Percentiles rank a stretch among this genome's conserved stretches.
Conservation (phyloP, 164 flowering plant species). For the Annona squamosa region DNA sequence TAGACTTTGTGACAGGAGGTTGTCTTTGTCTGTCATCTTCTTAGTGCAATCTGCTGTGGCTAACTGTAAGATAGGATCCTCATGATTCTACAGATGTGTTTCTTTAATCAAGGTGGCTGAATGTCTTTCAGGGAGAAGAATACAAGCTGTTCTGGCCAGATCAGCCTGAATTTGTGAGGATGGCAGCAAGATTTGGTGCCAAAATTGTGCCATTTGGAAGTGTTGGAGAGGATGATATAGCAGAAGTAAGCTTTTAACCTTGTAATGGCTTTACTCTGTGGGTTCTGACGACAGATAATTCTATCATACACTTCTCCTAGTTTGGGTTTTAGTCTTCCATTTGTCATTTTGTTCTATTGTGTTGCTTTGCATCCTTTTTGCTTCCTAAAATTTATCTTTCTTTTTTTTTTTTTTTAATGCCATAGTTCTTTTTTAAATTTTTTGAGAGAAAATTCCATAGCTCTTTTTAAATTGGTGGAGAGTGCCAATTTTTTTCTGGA, state of each 20-base stretch:
- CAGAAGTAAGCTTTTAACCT: slow-evolving; percentile 38
- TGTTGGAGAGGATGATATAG: slow-evolving; percentile 81
- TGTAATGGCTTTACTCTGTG: not conserved
- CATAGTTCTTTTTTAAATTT: not conserved
- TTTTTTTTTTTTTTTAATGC: not conserved
- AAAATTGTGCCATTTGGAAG: slow-evolving; percentile 87
- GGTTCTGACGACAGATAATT: not conserved
- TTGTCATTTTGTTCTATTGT: not conserved
- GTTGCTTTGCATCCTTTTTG: not conserved
- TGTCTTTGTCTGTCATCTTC: not conserved
- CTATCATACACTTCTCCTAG: not conserved
- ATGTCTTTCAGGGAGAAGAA: slow-evolving; percentile 63
- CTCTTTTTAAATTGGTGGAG: too few relatives aligned
- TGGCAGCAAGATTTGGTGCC: slow-evolving; percentile 85
- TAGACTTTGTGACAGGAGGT: not conserved
- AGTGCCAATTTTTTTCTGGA: too few relatives aligned
- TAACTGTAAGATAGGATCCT: not conserved
- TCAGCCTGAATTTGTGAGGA: slow-evolving; percentile 85
- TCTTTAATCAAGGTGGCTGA: slow-evolving; percentile 2
- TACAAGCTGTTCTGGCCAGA: slow-evolving; percentile 82
- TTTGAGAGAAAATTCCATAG: not conserved
- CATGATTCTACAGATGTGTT: not conserved
- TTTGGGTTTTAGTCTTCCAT: not conserved
- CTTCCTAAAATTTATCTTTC: not conserved
- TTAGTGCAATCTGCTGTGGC: not conserved